A percentile compares a stretch with the other conserved stretches of the same genome.
Conservation (phyloP, 2,329 filamentous ascomycete species). For the Paraphoma sp. region DNA sequence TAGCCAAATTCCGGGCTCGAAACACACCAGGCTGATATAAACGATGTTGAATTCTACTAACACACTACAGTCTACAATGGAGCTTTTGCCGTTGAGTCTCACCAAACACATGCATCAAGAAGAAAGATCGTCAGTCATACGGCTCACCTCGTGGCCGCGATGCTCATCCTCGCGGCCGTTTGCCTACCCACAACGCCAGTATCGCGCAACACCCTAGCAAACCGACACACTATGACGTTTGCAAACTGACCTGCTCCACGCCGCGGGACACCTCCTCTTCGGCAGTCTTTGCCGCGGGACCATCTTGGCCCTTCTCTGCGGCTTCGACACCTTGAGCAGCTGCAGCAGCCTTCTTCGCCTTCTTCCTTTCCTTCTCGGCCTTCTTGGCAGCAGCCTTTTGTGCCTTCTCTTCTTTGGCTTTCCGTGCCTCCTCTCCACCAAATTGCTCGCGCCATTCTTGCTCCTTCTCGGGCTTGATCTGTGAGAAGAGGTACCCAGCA, state of each 20-base stretch:
- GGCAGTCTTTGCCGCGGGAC: constrained; percentile 47
- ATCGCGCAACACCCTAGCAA: neutral
- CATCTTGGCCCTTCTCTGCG: constrained; percentile 72
- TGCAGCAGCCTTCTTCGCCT: constrained; percentile 65
- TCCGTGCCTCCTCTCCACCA: constrained; percentile 69
- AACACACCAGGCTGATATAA: too few species aligned
- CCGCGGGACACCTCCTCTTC: constrained; percentile 55
- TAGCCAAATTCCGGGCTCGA: too few species aligned
- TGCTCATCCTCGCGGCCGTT: too few species aligned
- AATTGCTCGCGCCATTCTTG: constrained; percentile 83
- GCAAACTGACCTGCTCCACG: constrained; percentile 53
- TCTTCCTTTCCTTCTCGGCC: constrained; percentile 68
- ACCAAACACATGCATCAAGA: neutral
- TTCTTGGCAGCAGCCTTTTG: constrained; percentile 63
- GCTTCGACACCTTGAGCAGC: constrained; percentile 74
- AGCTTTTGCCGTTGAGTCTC: constrained; percentile 3
- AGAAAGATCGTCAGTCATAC: neutral
- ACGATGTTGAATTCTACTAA: constrained; percentile 6
- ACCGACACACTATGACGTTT: constrained; percentile 43
- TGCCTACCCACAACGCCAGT: constrained; percentile 5
- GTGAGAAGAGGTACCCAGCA: constrained; percentile 80
- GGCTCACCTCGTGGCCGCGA: neutral
- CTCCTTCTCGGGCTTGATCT: constrained; percentile 81
- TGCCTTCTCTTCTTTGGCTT: constrained; percentile 74
- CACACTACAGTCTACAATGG: constrained; percentile 1